These are phyloP conservation scores for Lachnellula subtilissima DNA, from an alignment of 2,329 filamentous ascomycete species.

Conservation along the genomic window DNA sequence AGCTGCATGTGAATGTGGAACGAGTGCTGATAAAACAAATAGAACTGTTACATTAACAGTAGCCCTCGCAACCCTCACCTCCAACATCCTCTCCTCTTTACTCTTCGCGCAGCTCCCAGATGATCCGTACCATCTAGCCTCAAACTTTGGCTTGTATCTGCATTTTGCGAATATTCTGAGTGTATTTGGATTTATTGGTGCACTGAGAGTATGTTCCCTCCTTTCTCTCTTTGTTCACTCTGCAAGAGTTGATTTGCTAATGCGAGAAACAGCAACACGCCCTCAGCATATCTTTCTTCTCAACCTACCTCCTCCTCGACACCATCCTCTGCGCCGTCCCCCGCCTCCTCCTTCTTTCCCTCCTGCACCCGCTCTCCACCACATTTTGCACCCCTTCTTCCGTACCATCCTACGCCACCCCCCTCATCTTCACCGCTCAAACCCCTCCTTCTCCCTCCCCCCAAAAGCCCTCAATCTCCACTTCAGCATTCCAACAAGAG, in stretches of 20 bases:
- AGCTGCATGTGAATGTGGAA: background rate
- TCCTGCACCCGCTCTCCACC: constrained; percentile 20
- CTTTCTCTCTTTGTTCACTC: background rate
- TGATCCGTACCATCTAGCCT: constrained; percentile 30
- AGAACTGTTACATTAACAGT: constrained; percentile 28
- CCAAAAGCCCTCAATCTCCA: background rate
- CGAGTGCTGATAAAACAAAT: background rate
- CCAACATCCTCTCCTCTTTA: constrained; percentile 27
- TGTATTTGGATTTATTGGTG: constrained; percentile 39
- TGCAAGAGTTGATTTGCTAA: background rate
- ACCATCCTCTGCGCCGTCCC: constrained; percentile 27
- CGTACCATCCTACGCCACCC: background rate
- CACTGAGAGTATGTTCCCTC: constrained; percentile 35
- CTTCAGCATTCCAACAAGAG: background rate
- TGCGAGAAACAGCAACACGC: constrained; percentile 24
- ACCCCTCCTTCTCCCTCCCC: background rate
- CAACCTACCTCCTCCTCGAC: constrained; percentile 31
- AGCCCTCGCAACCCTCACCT: constrained; percentile 25
- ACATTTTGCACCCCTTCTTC: constrained; percentile 13
- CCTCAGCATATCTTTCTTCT: constrained; percentile 26
- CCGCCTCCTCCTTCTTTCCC: constrained; percentile 24
- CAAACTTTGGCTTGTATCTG: constrained; percentile 35
- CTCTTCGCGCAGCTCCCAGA: constrained; percentile 31
- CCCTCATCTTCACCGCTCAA: background rate
- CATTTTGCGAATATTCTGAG: constrained; percentile 36